phyloP scores from a whole-genome alignment of 345 rosid species.

The Iberis pinnata region DNA sequence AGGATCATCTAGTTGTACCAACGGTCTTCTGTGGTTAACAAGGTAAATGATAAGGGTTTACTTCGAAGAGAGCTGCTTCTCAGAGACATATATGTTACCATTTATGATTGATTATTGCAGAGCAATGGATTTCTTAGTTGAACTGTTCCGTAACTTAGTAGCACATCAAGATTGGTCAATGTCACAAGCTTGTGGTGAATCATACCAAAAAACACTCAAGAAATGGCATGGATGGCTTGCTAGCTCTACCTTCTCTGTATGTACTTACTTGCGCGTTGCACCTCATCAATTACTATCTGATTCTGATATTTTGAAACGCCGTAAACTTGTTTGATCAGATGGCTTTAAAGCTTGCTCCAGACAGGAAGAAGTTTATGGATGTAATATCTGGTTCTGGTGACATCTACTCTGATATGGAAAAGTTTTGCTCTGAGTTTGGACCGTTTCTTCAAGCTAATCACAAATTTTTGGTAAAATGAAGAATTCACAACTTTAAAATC shows the following conservation, averaged over 20 bases:
- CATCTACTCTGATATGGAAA: conserved; percentile 68
- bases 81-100: background rate
- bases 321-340: conserved; percentile 40
- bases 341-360: conserved; percentile 94
- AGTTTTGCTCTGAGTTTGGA: conserved; percentile 65
- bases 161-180: conserved; percentile 82
- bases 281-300: background rate
- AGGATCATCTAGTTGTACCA: conserved; percentile 86
- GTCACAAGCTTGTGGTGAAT: conserved; percentile 77
- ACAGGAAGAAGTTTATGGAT: conserved; percentile 92
- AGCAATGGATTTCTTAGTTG: conserved; percentile 93
- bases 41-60: conserved; percentile 36
- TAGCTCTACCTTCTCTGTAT: conserved; percentile 73
- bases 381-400: conserved; percentile 79
- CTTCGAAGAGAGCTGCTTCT: background rate
- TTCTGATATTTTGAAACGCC: conserved; percentile 2
- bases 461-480: conserved; percentile 76
- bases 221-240: conserved; percentile 96
- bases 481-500: background rate
- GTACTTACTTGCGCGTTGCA: too few species aligned
- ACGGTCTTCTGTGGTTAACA: conserved; percentile 95
- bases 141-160: conserved; percentile 78
- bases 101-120: conserved; percentile 32
- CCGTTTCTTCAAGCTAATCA: conserved; percentile 84
- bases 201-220: conserved; percentile 82